These are phyloP conservation scores for Xylaria scruposa DNA, from an alignment of 495 filamentous ascomycete genomes.

Conservation along the genomic window DNA sequence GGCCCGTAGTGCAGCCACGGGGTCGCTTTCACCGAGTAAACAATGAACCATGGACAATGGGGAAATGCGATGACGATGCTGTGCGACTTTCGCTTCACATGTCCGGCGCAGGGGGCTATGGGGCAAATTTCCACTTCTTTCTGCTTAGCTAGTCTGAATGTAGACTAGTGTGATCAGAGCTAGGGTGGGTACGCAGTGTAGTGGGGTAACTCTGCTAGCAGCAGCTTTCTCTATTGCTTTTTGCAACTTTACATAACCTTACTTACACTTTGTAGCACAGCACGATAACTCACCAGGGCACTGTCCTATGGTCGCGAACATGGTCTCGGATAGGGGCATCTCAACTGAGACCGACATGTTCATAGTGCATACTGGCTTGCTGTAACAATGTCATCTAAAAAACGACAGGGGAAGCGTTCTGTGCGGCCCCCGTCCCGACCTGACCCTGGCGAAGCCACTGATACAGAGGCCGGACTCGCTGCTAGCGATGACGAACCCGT, in stretches of 20 bases:
- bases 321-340: background rate
- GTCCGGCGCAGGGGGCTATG: background rate
- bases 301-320: slow-evolving; percentile 5
- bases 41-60: background rate
- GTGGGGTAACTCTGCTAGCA: background rate
- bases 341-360: background rate
- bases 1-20: background rate
- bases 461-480: slow-evolving; percentile 21
- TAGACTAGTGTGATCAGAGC: background rate
- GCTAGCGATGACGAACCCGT: background rate
- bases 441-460: slow-evolving; percentile 17
- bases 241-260: background rate
- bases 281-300: background rate
- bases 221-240: background rate
- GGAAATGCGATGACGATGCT: slow-evolving; percentile 2
- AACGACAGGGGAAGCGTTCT: slow-evolving; percentile 23
- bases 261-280: background rate
- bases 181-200: background rate
- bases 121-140: background rate
- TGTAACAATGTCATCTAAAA: slow-evolving; percentile 33
- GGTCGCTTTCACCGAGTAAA: background rate
- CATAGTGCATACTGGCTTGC: background rate
- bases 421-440: slow-evolving; percentile 4
- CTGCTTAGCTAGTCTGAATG: background rate
- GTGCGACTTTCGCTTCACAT: slow-evolving; percentile 3